Conservation (phyloP, 805 yeast genomes). For the Yueomyces sinensis region DNA sequence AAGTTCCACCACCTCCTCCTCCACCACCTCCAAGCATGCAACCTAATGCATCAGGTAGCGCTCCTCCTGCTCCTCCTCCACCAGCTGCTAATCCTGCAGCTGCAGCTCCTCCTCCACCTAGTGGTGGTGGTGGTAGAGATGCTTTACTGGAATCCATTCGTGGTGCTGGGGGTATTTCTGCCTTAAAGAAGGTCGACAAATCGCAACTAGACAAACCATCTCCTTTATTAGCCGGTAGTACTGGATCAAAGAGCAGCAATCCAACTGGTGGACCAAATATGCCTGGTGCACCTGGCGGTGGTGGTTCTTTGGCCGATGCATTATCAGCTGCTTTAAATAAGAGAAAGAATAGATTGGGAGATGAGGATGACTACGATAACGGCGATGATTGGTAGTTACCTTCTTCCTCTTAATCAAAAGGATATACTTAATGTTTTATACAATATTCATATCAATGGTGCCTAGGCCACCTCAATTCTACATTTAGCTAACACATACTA, state of each 20-base stretch:
- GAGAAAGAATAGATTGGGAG: constrained; percentile 80
- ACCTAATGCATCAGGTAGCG: constrained; percentile 3
- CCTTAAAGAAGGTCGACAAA: constrained; percentile 69
- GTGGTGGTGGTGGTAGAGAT: constrained; percentile 40
- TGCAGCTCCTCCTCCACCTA: constrained; percentile 6
- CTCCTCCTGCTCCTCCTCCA: constrained; percentile 10
- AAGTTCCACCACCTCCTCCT: constrained; percentile 13
- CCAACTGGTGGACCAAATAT: constrained; percentile 24
- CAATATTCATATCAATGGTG: too few relatives aligned
- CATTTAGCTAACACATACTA: too few relatives aligned
- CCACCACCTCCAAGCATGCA: constrained; percentile 7
- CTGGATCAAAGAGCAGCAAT: constrained; percentile 23
- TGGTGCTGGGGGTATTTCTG: constrained; percentile 59
- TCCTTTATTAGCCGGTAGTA: constrained; percentile 55
- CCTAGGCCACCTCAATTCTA: too few relatives aligned
- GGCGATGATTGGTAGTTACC: constrained; percentile 55
- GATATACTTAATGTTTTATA: too few relatives aligned
- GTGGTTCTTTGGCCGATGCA: constrained; percentile 66
- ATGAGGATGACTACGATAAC: constrained; percentile 80
- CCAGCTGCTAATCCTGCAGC: constrained; percentile 4
- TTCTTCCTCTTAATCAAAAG: too few relatives aligned
- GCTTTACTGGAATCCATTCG: constrained; percentile 81
- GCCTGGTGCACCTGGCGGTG: constrained; percentile 22
- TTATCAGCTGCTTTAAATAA: constrained; percentile 73
- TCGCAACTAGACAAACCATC: constrained; percentile 71